Conservation (phyloP, 495 filamentous ascomycete species). For the Podospora australis region DNA sequence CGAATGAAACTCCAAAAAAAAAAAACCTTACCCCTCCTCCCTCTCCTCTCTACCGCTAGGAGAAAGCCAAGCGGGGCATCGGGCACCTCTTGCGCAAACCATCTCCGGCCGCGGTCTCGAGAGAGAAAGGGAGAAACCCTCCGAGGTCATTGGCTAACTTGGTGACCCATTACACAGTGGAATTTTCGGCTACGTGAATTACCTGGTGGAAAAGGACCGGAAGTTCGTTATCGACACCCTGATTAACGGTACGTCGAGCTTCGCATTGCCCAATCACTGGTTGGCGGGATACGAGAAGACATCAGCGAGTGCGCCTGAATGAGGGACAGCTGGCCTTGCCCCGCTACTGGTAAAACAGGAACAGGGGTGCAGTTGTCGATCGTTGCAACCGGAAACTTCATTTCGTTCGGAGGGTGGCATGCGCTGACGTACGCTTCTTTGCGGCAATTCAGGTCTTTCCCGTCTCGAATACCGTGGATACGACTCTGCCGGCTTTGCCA, state of each 20-base stretch:
- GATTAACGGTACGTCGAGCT: constrained; percentile 66
- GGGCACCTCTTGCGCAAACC: too few relatives aligned
- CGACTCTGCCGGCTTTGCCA: constrained; percentile 90
- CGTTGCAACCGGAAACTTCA: background rate
- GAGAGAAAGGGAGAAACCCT: too few relatives aligned
- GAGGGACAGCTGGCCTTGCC: constrained; percentile 2
- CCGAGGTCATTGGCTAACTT: too few relatives aligned
- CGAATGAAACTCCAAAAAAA: constrained; percentile 11
- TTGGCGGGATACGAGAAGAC: background rate
- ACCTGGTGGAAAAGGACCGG: constrained; percentile 91
- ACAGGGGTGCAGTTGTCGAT: background rate
- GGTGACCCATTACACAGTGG: too few relatives aligned
- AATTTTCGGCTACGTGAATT: constrained; percentile 97
- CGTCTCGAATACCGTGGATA: constrained; percentile 95
- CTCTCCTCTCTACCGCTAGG: too few relatives aligned
- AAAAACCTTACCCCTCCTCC: constrained; percentile 8
- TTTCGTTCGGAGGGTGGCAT: background rate
- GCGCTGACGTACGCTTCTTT: constrained; percentile 18
- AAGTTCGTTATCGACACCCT: constrained; percentile 91
- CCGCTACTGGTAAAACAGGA: constrained; percentile 3
- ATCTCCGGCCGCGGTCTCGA: too few relatives aligned
- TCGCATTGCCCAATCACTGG: background rate
- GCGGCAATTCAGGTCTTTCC: constrained; percentile 52
- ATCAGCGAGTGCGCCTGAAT: too few relatives aligned
- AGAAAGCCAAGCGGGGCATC: too few relatives aligned